Evolutionary conservation across 805 yeast species (phyloP).

Genomic region (Candida broadrunensis): DNA sequence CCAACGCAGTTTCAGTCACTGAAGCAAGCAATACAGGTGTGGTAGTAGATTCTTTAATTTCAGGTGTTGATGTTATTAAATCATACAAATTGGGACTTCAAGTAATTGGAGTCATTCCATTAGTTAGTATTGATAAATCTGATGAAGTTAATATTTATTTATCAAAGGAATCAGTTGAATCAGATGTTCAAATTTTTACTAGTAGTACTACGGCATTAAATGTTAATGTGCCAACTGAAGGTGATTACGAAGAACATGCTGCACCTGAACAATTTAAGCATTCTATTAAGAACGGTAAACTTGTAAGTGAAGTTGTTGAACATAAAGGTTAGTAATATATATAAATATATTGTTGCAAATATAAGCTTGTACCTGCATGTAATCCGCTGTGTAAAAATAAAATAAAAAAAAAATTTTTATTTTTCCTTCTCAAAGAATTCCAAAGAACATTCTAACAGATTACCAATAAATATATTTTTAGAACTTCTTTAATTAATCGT

Average conservation of each 20-base stretch:
- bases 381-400: background rate
- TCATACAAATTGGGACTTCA: constrained; percentile 80
- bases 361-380: no score
- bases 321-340: constrained; percentile 58
- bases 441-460: constrained; percentile 1
- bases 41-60: constrained; percentile 78
- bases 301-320: constrained; percentile 72
- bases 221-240: constrained; percentile 73
- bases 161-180: constrained; percentile 63
- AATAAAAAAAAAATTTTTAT: background rate
- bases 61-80: constrained; percentile 87
- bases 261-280: constrained; percentile 92
- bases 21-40: constrained; percentile 71
- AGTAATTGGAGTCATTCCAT: constrained; percentile 76
- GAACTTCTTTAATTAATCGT: no score
- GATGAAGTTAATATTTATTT: constrained; percentile 83
- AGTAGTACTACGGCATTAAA: constrained; percentile 84
- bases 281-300: constrained; percentile 56
- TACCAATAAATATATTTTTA: no score
- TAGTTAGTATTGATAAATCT: constrained; percentile 82
- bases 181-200: constrained; percentile 68
- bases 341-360: background rate
- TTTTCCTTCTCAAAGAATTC: background rate
- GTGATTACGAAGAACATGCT: constrained; percentile 76
- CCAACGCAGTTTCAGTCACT: constrained; percentile 79